phyloP scores from a whole-genome alignment of 129 eudicot genomes.

The Arctium minus region DNA sequence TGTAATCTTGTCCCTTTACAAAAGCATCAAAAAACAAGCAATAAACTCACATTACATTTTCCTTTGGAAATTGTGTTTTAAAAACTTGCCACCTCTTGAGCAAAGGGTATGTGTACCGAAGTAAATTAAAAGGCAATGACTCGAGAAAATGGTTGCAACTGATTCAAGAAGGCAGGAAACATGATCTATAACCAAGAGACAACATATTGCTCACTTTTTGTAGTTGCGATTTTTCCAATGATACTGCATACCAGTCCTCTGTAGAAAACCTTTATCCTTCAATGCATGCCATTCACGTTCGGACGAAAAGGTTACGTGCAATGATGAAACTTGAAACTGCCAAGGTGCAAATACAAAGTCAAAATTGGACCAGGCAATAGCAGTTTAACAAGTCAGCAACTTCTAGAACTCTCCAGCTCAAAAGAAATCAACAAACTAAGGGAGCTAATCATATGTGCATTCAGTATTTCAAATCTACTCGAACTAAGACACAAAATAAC shows the following conservation, averaged over 20 bases:
- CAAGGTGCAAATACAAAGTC: constrained; percentile 21
- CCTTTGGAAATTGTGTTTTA: background rate
- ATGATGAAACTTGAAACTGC: constrained; percentile 86
- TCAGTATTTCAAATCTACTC: background rate
- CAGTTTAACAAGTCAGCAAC: constrained; percentile 4
- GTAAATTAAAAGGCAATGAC: background rate
- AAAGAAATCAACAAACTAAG: background rate
- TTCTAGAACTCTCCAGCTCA: background rate
- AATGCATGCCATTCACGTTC: constrained; percentile 61
- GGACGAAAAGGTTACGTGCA: constrained; percentile 88
- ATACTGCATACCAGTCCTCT: constrained; percentile 96
- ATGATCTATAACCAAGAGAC: background rate
- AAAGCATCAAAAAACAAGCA: background rate
- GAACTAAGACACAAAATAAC: background rate
- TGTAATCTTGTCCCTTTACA: background rate
- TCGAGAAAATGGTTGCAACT: background rate
- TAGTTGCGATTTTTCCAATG: constrained; percentile 96
- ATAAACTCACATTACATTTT: background rate
- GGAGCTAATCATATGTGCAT: background rate
- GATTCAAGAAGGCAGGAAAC: background rate
- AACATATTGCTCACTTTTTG: constrained; percentile 40
- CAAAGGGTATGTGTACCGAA: background rate
- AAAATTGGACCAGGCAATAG: constrained; percentile 7
- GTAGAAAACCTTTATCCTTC: constrained; percentile 85
- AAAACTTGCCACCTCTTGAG: background rate